Base-by-base conservation (phyloP, 495 filamentous ascomycete genomes). In the Parmelia sp. region DNA sequence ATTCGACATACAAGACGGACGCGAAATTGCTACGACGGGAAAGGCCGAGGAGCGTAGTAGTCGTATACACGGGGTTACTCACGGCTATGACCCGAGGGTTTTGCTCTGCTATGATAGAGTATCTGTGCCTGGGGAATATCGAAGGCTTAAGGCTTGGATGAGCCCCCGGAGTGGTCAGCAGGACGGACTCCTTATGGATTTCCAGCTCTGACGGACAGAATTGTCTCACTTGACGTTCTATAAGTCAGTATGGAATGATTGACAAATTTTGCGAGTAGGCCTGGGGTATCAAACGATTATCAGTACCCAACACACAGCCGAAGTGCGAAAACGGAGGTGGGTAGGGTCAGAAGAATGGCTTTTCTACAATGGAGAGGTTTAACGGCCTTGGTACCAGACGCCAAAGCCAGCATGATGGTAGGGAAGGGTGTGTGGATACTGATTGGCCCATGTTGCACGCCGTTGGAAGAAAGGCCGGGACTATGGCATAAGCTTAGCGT, bases 101-200 rank as follows among this genome's bases (percentile, higher is more conserved):
- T 51, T 62, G 44, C 66, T 47, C 12, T 44, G 63, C 61, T 65
- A 27, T 57, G 31, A 31, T 62, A 55, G 8, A 35, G 45, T 29
- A 6, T 40, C 58, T 65, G 58, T 65, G 59, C 66, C 66, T 58
- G 58, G 57, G 5, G 39, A 60, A n/a, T 36, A 37, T 31, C 44
- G 25, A 58, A 64, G 62, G 55, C 56, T 51, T n/a, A 27, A 51
- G 10, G 47, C 47, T n/a, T 58, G 3, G 62, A 64, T 17, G 17
- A 21, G 23, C 15, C 10, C 23, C 36, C 15, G 42, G 56, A 59
- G 55, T 58, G n/a, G 55, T 49, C 57, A 59, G 35, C 40, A 29
- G 19, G n/a, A 21, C 21, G 19, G 33, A 27, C 25, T 58, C 9
- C 56, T 58, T 35, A 47, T 58, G 45, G 57, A 49, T 27, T 47